Conservation (phyloP, 2,329 filamentous ascomycete species). For the Microascus cirrosus region DNA sequence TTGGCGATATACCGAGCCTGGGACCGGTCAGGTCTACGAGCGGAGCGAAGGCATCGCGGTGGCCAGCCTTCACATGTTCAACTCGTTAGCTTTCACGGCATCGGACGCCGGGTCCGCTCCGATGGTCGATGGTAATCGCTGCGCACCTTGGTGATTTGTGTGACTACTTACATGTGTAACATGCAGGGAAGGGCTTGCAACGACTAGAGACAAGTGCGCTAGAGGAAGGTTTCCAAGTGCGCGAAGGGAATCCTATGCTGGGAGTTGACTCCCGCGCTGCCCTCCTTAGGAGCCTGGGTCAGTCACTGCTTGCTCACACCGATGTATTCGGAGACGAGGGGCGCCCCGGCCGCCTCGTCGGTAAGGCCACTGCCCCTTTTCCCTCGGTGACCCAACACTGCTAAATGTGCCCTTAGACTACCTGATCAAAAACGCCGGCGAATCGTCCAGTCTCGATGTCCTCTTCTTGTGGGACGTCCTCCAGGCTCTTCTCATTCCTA, state of each 20-base stretch:
- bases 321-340: slow-evolving; percentile 28
- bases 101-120: slow-evolving; percentile 6
- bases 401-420: slow-evolving; percentile 21
- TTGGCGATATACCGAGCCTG: slow-evolving; percentile 33
- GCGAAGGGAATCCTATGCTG: slow-evolving; percentile 29
- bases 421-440: slow-evolving; percentile 17
- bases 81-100: slow-evolving; percentile 23
- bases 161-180: slow-evolving; percentile 9
- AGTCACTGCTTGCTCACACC: slow-evolving; percentile 23
- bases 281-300: slow-evolving; percentile 28
- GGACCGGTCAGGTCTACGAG: slow-evolving; percentile 19
- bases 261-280: slow-evolving; percentile 29
- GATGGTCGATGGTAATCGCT: not conserved
- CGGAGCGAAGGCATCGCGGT: slow-evolving; percentile 41
- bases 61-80: slow-evolving; percentile 38
- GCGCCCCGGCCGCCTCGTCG: slow-evolving; percentile 35
- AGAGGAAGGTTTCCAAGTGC: slow-evolving; percentile 29
- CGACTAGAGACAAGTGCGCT: slow-evolving; percentile 20
- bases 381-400: not conserved
- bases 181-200: slow-evolving; percentile 16
- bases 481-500: slow-evolving; percentile 31
- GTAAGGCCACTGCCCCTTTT: slow-evolving; percentile 17
- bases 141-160: not conserved
- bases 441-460: slow-evolving; percentile 21
- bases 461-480: slow-evolving; percentile 27